Evolutionary conservation across 2,329 filamentous ascomycete genomes (phyloP), one percentile per base, ranked within the genome.

Genomic region (Neopestalotiopsis sp.): DNA sequence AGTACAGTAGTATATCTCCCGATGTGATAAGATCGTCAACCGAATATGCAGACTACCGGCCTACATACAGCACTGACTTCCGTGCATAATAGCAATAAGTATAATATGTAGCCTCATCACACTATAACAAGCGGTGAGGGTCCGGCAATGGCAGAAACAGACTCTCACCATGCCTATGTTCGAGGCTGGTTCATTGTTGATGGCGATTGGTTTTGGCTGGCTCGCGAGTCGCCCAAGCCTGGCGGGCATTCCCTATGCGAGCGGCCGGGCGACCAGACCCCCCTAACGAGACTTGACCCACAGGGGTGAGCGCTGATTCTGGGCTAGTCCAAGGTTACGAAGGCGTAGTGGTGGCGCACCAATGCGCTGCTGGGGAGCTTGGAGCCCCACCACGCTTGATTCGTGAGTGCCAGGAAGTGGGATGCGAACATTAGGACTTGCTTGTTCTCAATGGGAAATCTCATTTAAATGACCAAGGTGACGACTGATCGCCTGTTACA

Each of bases 381-480:
- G 34, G 34, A 32, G 32, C 32, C 32, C 60, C 60, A 34, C 60
- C 60, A 38, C 24, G 60, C 40, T 65, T 65, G 62, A 65, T 65
- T 65, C 62, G 32, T 59, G 57, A 34, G 57, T 28, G 24, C 24
- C 24, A 28, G 24, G 24, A 28, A 28, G 24, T 34, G 45, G 45
- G 45, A 52, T 59, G 57, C 57, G 57, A 59, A 30, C 57, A 59
- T 52, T 52, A n/a, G 45, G 45, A 52, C 45, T 52, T 52, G 45
- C 45, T 52, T 24, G 45, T 20, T 52, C 20, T 17, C 45, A 17
- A 52, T 17, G 45, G 45, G n/a, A 62, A 62, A 62, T 62, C 59
- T 62, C 59, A 62, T 62, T 62, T 62, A 62, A 62, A 62, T 64
- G 42, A 45, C 28, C 45, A 52, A 62, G 34, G 32, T 62, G 59